These are phyloP conservation scores for Saccharomycopsis synnaedendra DNA, from an alignment of 805 yeast species.

Conservation along the genomic window DNA sequence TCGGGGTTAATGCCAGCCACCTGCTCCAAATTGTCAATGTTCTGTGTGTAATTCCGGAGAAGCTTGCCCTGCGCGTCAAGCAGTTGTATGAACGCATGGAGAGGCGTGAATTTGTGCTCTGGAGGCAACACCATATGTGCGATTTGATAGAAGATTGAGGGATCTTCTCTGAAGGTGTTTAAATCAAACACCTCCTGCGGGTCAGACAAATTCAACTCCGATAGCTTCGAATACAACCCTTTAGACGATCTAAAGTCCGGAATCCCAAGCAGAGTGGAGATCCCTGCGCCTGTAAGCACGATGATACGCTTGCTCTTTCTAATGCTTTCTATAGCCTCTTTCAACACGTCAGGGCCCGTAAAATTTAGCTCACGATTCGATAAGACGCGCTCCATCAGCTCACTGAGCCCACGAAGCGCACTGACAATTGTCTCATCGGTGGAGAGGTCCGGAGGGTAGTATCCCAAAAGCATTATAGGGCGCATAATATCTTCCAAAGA, in stretches of 20 bases:
- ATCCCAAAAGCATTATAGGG: conserved; percentile 57
- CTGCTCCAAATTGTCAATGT: conserved; percentile 80
- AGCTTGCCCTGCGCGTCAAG: conserved; percentile 69
- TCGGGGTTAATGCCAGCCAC: conserved; percentile 62
- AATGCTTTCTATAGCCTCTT: conserved; percentile 41
- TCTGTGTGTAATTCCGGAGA: conserved; percentile 80
- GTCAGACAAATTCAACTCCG: conserved; percentile 60
- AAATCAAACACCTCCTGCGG: conserved; percentile 88
- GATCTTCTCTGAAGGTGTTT: conserved; percentile 60
- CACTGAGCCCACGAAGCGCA: conserved; percentile 41
- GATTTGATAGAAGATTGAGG: conserved; percentile 71
- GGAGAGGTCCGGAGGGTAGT: conserved; percentile 21
- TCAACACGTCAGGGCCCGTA: neutral
- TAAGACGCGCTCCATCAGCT: conserved; percentile 54
- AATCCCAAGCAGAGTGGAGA: conserved; percentile 79
- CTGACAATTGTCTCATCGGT: conserved; percentile 26
- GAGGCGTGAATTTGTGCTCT: conserved; percentile 50
- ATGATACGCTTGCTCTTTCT: conserved; percentile 47
- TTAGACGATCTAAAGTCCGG: conserved; percentile 88
- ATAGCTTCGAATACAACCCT: conserved; percentile 68
- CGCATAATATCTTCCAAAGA: conserved; percentile 43
- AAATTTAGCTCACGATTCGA: conserved; percentile 31
- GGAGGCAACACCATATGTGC: conserved; percentile 82
- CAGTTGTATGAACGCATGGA: conserved; percentile 69
- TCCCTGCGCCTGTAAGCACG: conserved; percentile 88